These are phyloP conservation scores for Puccinia polysora DNA, from an alignment of 1,284 basidiomycete genomes.

Conservation along the genomic window DNA sequence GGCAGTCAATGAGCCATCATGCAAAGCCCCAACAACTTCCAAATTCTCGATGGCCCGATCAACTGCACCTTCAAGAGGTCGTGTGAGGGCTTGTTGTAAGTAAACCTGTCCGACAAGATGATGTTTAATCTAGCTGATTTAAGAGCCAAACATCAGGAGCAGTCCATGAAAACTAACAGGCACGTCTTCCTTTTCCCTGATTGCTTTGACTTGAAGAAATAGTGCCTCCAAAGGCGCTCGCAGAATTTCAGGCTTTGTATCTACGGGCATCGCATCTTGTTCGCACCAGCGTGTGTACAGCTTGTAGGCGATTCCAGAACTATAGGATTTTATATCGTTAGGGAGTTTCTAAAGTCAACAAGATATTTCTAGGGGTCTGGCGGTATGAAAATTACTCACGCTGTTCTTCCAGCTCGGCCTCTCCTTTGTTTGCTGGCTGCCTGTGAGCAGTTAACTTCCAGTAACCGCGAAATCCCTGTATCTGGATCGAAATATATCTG, in stretches of 20 bases:
- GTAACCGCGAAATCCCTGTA: conserved; percentile 68
- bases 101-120: conserved; percentile 55
- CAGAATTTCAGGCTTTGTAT: conserved; percentile 68
- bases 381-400: conserved; percentile 62
- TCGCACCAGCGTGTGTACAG: conserved; percentile 34
- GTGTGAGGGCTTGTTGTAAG: conserved; percentile 72
- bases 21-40: conserved; percentile 72
- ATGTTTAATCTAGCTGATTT: conserved; percentile 10
- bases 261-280: conserved; percentile 1
- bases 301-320: conserved; percentile 29
- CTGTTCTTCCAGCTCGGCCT: conserved; percentile 83
- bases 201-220: conserved; percentile 75
- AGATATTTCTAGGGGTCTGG: neutral
- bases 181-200: conserved; percentile 72
- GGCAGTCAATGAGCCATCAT: conserved; percentile 65
- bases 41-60: conserved; percentile 72
- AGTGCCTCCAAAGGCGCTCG: conserved; percentile 82
- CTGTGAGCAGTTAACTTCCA: conserved; percentile 72
- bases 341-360: too few species aligned
- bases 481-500: conserved; percentile 78
- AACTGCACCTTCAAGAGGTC: conserved; percentile 71
- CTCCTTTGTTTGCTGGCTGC: conserved; percentile 78
- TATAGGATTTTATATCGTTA: neutral
- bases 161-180: conserved; percentile 58
- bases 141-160: neutral